A percentile compares a stretch with the other conserved stretches of the same genome.
Evolutionary conservation across 495 filamentous ascomycete genomes (phyloP).

Genomic region (Hypoxylon rickii): DNA sequence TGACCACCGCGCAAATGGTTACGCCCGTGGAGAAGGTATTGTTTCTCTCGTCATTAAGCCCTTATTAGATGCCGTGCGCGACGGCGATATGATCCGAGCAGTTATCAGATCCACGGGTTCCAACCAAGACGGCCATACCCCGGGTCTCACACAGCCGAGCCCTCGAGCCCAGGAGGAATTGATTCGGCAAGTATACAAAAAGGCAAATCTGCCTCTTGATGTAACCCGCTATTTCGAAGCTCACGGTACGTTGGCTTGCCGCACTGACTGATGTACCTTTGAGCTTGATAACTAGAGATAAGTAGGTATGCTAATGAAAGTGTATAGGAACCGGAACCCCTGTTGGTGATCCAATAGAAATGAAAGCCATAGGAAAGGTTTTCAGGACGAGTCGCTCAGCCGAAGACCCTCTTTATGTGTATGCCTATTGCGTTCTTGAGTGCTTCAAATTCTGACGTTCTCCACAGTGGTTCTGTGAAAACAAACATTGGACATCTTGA

Average conservation of each 20-base stretch:
- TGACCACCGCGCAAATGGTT: slow-evolving; percentile 63
- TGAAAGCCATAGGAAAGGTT: slow-evolving; percentile 50
- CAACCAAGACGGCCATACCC: slow-evolving; percentile 58
- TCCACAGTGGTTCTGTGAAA: slow-evolving; percentile 56
- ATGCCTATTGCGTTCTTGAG: not conserved
- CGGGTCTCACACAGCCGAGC: slow-evolving; percentile 59
- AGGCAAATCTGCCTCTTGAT: slow-evolving; percentile 48
- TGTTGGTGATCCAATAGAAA: slow-evolving; percentile 61
- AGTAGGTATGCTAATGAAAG: slow-evolving; percentile 2
- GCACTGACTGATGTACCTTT: no score
- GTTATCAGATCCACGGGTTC: slow-evolving; percentile 59
- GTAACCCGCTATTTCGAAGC: slow-evolving; percentile 54
- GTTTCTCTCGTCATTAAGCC: slow-evolving; percentile 58
- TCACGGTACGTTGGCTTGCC: slow-evolving; percentile 38
- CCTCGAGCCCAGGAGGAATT: slow-evolving; percentile 53
- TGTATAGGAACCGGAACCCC: slow-evolving; percentile 55
- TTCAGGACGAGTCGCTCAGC: slow-evolving; percentile 36
- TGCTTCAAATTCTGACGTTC: not conserved
- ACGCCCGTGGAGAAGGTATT: slow-evolving; percentile 64
- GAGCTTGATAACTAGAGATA: no score
- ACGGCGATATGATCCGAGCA: slow-evolving; percentile 59
- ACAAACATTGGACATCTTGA: slow-evolving; percentile 61
- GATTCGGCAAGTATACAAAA: slow-evolving; percentile 53
- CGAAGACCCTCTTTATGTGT: slow-evolving; percentile 49
- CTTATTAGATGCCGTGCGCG: slow-evolving; percentile 50